phyloP scores from a whole-genome alignment of 2,329 filamentous ascomycete species.

The Fusarium sublunatum region DNA sequence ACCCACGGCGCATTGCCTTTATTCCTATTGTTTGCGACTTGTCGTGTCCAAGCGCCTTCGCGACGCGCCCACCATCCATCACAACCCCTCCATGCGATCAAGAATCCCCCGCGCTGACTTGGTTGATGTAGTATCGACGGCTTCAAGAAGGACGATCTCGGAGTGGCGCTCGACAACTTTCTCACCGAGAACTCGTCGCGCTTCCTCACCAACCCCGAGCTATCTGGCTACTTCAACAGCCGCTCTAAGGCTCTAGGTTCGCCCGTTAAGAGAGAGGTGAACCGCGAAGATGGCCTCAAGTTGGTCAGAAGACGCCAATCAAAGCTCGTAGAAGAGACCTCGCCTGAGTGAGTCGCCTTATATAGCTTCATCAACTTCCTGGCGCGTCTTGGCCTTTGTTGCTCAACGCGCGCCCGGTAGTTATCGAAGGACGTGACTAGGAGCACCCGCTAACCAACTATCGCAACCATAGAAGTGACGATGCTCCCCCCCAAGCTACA shows the following conservation, averaged over 20 bases:
- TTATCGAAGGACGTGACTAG: slow-evolving; percentile 1
- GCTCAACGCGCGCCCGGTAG: slow-evolving; percentile 14
- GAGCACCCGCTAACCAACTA: slow-evolving; percentile 27
- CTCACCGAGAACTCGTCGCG: slow-evolving; percentile 75
- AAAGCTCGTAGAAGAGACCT: slow-evolving; percentile 59
- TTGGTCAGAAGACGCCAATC: slow-evolving; percentile 58
- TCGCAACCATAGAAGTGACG: slow-evolving; percentile 44
- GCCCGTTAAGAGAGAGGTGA: slow-evolving; percentile 68
- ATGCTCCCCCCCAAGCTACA: slow-evolving; percentile 34
- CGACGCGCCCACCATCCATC: slow-evolving; percentile 33
- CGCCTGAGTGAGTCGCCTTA: slow-evolving; percentile 57
- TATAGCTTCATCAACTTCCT: slow-evolving; percentile 2
- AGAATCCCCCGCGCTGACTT: slow-evolving; percentile 32
- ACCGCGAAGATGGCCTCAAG: slow-evolving; percentile 56
- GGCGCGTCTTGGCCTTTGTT: slow-evolving; percentile 27
- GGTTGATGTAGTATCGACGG: slow-evolving; percentile 68
- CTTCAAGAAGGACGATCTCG: slow-evolving; percentile 83
- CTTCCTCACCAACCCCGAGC: slow-evolving; percentile 70
- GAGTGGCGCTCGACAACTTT: slow-evolving; percentile 77
- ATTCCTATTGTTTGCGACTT: slow-evolving; percentile 32
- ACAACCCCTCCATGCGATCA: slow-evolving; percentile 22
- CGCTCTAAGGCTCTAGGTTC: slow-evolving; percentile 70
- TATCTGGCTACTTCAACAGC: slow-evolving; percentile 81
- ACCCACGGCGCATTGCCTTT: slow-evolving; percentile 18
- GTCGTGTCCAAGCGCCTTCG: slow-evolving; percentile 28